These are phyloP conservation scores for Peronospora farinosa DNA, from an alignment of 352 stramenopile genomes.

Conservation along the genomic window DNA sequence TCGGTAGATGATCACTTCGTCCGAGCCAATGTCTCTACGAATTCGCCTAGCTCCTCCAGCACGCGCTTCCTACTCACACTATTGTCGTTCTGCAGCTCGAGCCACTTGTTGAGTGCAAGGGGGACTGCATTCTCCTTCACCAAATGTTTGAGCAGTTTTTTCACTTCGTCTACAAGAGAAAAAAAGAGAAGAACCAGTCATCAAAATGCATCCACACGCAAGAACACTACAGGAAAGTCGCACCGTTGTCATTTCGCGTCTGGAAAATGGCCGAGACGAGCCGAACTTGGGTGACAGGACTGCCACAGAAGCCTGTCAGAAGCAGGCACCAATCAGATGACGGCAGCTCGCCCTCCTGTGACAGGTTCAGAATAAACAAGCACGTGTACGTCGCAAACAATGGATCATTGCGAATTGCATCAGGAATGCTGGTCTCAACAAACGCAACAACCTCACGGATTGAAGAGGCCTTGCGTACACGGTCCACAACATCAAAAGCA, in stretches of 20 bases:
- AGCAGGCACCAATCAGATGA: conserved; percentile 62
- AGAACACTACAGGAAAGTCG: conserved; percentile 3
- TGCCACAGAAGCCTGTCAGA: conserved; percentile 63
- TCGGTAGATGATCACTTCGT: conserved; percentile 45
- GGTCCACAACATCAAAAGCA: conserved; percentile 50
- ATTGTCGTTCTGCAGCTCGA: conserved; percentile 70
- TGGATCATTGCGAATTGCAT: conserved; percentile 41
- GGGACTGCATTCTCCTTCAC: conserved; percentile 50
- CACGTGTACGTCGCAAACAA: conserved; percentile 62
- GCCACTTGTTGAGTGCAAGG: conserved; percentile 58
- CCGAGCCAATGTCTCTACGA: conserved; percentile 64
- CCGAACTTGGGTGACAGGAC: conserved; percentile 51
- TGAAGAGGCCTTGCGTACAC: conserved; percentile 37
- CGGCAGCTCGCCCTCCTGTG: conserved; percentile 47
- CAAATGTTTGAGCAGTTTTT: conserved; percentile 61
- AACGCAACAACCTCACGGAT: conserved; percentile 51
- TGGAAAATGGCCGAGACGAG: conserved; percentile 67
- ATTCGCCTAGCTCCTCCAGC: conserved; percentile 56
- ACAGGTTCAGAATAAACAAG: conserved; percentile 54
- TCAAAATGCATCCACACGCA: conserved; percentile 1
- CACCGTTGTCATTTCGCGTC: conserved; percentile 50
- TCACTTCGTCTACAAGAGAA: conserved; percentile 45
- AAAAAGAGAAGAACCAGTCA: conserved; percentile 7
- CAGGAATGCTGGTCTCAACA: conserved; percentile 48
- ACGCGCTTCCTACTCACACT: conserved; percentile 66